Base-by-base conservation (phyloP, 306 rosid genomes). In the Cicer chorassanicum region DNA sequence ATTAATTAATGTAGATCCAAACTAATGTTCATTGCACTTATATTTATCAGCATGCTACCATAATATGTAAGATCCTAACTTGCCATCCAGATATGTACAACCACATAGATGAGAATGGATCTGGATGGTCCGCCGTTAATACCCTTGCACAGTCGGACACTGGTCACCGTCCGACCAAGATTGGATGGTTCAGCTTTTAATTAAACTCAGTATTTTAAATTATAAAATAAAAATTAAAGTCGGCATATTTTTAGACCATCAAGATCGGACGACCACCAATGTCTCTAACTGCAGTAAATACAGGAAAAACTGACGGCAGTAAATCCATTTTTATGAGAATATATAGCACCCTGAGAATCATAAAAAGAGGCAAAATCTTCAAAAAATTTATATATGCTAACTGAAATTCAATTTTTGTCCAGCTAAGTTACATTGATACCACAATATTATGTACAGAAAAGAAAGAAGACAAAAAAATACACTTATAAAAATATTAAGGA, bases 61-160 rank as follows among this genome's bases (percentile, higher is more conserved):
- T 29, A 34, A 53, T 11, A 65, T 42, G 21, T 6, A 46, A 3
- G n/a, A 42, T 4, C 11, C 40, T 29, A 66, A 55, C 9, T 24
- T 45, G 34, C 39, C 41, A 50, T 77, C 50, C 75, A 68, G 55
- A 68, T 24, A 4, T 10, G 45, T 68, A 68, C 9, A 38, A 57
- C 11, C 69, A 46, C 29, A 68, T 14, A 7, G 41, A 6, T 36
- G 53, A 57, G 53, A 67, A 68, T 29, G 34, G 34, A 29, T 29
- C 34, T 5, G 4, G 34, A 29, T 29, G 34, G 34, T 29, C 34
- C 2, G 34, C 34, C 34, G 34, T 29, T 29, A 29, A 29, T 29
- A 29, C 34, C 34, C 4, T 4, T 29, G 4, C 34, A 29, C 34
- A 29, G 34, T 29, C 34, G 34, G 4, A 29, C 34, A 29, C 34